These are phyloP conservation scores for Suillus brevipes DNA, from an alignment of 768 basidiomycete species.

Conservation along the genomic window DNA sequence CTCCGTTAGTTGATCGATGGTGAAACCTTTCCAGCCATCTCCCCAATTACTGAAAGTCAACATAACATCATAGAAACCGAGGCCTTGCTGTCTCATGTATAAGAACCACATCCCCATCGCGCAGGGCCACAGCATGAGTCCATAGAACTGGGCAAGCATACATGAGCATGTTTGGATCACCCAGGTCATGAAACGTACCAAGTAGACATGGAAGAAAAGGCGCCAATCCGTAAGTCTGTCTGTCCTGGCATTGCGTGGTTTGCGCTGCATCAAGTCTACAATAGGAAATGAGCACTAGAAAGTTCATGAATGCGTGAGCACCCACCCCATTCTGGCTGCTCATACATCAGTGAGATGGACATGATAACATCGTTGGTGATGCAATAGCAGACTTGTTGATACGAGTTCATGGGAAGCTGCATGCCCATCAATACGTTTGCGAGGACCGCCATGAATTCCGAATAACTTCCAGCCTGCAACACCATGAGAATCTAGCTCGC, in stretches of 20 bases:
- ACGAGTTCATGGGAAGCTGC: slow-evolving; percentile 49
- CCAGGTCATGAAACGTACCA: slow-evolving; percentile 32
- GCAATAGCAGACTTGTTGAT: slow-evolving; percentile 48
- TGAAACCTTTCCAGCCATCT: slow-evolving; percentile 37
- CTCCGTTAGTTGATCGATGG: slow-evolving; percentile 29
- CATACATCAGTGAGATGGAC: slow-evolving; percentile 43
- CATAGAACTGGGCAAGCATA: slow-evolving; percentile 36
- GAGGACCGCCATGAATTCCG: slow-evolving; percentile 52
- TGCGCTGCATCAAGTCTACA: slow-evolving; percentile 39
- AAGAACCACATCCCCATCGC: slow-evolving; percentile 43
- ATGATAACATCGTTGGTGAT: slow-evolving; percentile 45
- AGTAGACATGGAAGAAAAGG: slow-evolving; percentile 49
- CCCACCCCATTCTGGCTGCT: slow-evolving; percentile 42
- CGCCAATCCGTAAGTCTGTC: slow-evolving; percentile 51
- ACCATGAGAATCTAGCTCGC: slow-evolving; percentile 4
- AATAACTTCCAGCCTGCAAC: slow-evolving; percentile 44
- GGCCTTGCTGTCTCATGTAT: slow-evolving; percentile 38
- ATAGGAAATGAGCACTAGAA: slow-evolving; percentile 1
- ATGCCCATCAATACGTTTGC: slow-evolving; percentile 52
- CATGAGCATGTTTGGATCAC: not conserved
- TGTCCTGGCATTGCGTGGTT: slow-evolving; percentile 43
- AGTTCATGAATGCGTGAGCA: not conserved
- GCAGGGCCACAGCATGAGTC: slow-evolving; percentile 45
- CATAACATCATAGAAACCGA: slow-evolving; percentile 36
- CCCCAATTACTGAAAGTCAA: slow-evolving; percentile 40